These are phyloP conservation scores for Fomitopsis betulina DNA, from an alignment of 1,284 basidiomycete species.

Conservation along the genomic window DNA sequence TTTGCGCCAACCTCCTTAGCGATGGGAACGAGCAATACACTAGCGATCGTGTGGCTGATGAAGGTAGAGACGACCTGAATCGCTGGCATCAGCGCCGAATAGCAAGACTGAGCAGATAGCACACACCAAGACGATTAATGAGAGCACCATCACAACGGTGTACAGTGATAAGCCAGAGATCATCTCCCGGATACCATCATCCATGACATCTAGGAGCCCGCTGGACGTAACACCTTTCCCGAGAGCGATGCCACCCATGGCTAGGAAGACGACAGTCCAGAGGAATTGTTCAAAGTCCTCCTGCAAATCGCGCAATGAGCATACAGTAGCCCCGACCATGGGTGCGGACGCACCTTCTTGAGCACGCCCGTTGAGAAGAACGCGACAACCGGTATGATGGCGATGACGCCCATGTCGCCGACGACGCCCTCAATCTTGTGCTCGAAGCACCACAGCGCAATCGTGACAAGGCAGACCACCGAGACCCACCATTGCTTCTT, in stretches of 20 bases:
- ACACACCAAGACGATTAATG: constrained; percentile 81
- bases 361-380: constrained; percentile 95
- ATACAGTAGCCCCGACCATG: not conserved
- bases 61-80: constrained; percentile 77
- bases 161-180: constrained; percentile 76
- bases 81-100: not conserved
- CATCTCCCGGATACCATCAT: constrained; percentile 61
- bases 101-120: too few species aligned
- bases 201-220: constrained; percentile 81
- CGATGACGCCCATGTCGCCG: constrained; percentile 98
- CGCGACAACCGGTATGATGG: constrained; percentile 88
- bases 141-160: constrained; percentile 82
- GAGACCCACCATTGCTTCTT: constrained; percentile 90
- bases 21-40: constrained; percentile 93
- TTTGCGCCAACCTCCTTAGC: constrained; percentile 86
- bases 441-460: constrained; percentile 89
- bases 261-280: constrained; percentile 92
- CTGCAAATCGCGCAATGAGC: constrained; percentile 33
- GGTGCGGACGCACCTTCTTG: constrained; percentile 67
- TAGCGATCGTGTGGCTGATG: constrained; percentile 96
- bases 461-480: constrained; percentile 83
- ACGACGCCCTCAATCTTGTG: constrained; percentile 75
- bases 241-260: constrained; percentile 98
- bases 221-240: constrained; percentile 93
- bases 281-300: constrained; percentile 94